Percentiles rank a stretch among this genome's conserved stretches.
Conservation (phyloP, 495 filamentous ascomycete species). For the Neurospora tetraspora region DNA sequence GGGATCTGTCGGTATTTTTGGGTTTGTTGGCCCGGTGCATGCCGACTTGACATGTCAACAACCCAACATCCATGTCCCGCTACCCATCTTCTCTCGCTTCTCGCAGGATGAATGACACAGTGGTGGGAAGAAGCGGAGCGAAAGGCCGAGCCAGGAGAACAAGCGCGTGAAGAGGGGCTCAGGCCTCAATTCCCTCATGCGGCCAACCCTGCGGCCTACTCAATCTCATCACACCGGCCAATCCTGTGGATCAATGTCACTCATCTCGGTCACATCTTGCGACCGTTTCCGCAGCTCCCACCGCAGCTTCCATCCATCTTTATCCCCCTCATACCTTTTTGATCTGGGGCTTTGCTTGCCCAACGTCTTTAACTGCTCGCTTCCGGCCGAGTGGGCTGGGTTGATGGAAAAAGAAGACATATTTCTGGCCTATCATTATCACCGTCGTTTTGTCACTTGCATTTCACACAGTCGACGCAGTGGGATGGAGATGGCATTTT, state of each 20-base stretch:
- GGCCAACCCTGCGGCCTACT: conserved; percentile 19
- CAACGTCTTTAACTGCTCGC: not conserved
- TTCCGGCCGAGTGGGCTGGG: not conserved
- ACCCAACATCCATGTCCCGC: not conserved
- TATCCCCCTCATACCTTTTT: not conserved
- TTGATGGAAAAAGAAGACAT: not conserved
- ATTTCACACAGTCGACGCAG: not conserved
- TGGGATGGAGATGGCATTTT: not conserved
- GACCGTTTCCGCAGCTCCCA: not conserved
- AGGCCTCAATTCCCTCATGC: conserved; percentile 13
- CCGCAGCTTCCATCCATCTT: not conserved
- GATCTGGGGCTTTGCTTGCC: not conserved
- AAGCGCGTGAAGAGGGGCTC: not conserved
- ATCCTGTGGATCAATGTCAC: not conserved
- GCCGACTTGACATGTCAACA: not conserved
- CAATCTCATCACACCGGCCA: not conserved
- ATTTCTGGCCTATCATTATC: not conserved
- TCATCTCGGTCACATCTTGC: not conserved
- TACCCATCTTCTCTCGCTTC: not conserved
- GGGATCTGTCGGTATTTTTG: not conserved
- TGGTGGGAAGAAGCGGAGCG: not conserved
- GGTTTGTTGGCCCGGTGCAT: not conserved
- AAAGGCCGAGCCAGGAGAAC: not conserved
- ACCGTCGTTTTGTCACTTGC: not conserved
- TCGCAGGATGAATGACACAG: not conserved